Base-by-base conservation (phyloP, 768 basidiomycete genomes). In the Tricholoma hemisulphureum region DNA sequence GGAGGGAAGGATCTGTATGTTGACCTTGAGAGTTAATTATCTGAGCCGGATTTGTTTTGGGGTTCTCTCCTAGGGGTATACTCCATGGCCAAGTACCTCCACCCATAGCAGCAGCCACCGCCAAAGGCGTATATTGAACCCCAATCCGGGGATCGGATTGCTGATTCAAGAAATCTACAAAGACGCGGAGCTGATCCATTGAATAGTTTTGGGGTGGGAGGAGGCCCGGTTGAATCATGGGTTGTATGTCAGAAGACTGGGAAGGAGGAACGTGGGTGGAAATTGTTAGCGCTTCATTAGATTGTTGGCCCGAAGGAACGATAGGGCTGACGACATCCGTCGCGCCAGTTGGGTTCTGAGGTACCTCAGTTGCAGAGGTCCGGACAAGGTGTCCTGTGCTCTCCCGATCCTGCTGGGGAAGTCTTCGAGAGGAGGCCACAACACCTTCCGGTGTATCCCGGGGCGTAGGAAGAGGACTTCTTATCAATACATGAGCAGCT, bases 391-490 rank as follows among this genome's bases (percentile, higher is more conserved):
- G 43, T 23, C 11, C 2, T 2, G 28, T 21, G 7, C 21, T 52
- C 6, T 28, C 37, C 31, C 20, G 26, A 4, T 32, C 35, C 45
- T 43, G 58, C 14, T 18, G 16, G 37, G 54, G 20, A 46, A 37
- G 9, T 24, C 34, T 41, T 18, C 55, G 46, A 35, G 43, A 39
- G 45, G 23, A 29, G 18, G 58, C 37, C 14, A 54, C 46, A 18
- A 63, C 57, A 35, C 75, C 75, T 11, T 77, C 71, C 14, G 85
- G 85, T 13, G 84, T 86, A 14, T 77, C 74, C 24, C 86, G 76
- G 16, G 86, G 86, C 3, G 86, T 87, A 29, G 86, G 85, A 53
- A 87, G 67, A 54, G 81, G 77, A 64, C 82, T 83, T 82, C 81
- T 85, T 80, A 68, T 65, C 71, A n/a, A 60, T 67, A 53, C 53